Conservation (phyloP, 2,329 filamentous ascomycete species). For the Neofusicoccum sp. region DNA sequence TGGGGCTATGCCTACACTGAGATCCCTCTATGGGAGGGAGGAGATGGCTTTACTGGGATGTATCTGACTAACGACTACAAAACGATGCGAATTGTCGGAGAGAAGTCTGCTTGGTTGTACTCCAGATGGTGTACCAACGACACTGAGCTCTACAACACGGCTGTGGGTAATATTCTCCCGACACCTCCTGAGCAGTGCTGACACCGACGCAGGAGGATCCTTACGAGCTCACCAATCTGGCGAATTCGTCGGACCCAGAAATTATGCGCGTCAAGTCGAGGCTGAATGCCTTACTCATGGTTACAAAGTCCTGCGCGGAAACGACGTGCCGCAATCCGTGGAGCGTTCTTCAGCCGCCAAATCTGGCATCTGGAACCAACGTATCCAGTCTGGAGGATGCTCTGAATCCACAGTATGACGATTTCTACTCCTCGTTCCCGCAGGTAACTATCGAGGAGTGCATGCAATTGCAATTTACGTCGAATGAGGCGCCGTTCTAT, state of each 20-base stretch:
- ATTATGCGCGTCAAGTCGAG: neutral
- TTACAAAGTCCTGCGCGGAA: neutral
- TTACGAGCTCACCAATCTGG: too few species aligned
- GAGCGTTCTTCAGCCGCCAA: neutral
- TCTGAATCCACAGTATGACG: neutral
- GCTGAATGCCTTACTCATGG: neutral
- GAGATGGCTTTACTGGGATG: neutral
- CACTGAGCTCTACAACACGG: slow-evolving; percentile 33
- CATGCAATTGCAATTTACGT: neutral
- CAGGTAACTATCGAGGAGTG: neutral
- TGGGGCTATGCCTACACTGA: slow-evolving; percentile 13
- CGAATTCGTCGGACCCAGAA: neutral
- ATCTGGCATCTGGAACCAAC: too few species aligned
- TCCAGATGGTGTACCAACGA: slow-evolving; percentile 32
- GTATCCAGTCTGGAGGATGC: neutral
- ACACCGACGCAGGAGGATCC: too few species aligned
- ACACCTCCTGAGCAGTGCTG: too few species aligned
- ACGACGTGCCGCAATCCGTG: neutral
- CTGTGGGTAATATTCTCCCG: slow-evolving; percentile 4
- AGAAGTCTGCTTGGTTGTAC: slow-evolving; percentile 26
- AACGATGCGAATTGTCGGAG: slow-evolving; percentile 28
- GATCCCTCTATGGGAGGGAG: slow-evolving; percentile 24
- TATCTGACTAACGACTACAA: neutral
- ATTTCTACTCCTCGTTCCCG: neutral
- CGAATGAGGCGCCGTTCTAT: neutral